These are phyloP conservation scores for Beauveria sp. DNA, from an alignment of 2,329 filamentous ascomycete species.

Conservation along the genomic window DNA sequence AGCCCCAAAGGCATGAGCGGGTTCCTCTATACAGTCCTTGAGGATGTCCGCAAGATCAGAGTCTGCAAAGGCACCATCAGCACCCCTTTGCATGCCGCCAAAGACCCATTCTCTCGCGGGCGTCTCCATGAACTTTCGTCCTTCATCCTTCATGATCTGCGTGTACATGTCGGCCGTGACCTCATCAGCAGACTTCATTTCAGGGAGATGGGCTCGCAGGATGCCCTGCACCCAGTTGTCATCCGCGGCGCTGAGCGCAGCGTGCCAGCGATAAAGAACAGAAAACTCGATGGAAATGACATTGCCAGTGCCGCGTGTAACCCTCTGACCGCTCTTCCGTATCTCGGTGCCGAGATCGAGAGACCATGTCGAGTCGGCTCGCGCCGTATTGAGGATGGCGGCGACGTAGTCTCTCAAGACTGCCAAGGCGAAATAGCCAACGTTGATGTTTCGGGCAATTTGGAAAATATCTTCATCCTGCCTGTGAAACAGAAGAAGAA, in stretches of 20 bases:
- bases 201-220: neutral
- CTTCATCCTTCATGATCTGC: neutral
- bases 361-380: slow-evolving; percentile 22
- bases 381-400: slow-evolving; percentile 38
- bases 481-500: neutral
- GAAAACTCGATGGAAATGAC: neutral
- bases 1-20: neutral
- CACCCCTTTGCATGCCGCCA: neutral
- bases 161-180: neutral
- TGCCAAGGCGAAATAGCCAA: slow-evolving; percentile 45
- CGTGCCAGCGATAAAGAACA: neutral
- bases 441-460: slow-evolving; percentile 39
- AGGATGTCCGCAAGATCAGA: neutral
- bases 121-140: neutral
- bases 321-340: neutral
- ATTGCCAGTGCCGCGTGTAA: neutral
- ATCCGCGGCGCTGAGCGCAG: neutral
- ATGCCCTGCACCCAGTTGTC: neutral
- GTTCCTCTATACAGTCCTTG: neutral
- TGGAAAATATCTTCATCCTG: slow-evolving; percentile 29
- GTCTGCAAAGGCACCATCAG: neutral
- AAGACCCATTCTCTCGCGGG: neutral
- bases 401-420: slow-evolving; percentile 46
- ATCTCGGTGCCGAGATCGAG: slow-evolving; percentile 16
- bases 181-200: neutral